Base-by-base conservation (phyloP, 257 asterid species). In the Pogostemon cablin region DNA sequence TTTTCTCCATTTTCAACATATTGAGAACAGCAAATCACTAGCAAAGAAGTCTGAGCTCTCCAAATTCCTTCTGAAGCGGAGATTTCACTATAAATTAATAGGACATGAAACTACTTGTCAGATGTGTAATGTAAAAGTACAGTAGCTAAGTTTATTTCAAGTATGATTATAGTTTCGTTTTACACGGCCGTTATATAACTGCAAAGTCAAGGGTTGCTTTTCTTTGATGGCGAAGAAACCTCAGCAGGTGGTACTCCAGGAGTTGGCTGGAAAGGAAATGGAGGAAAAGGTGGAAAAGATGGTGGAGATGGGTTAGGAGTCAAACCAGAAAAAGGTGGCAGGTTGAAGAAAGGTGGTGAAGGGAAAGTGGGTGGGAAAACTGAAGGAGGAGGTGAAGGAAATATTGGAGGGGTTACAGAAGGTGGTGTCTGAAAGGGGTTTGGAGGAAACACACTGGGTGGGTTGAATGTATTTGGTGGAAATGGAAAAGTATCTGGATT, bases 171-270 rank as follows among this genome's bases (percentile, higher is more conserved):
- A 42, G 43, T 17, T 7, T 34, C 53, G 55, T 50, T 62, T 62
- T 71, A 63, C 67, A 74, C 7, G 50, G 64, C 57, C 47, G 64
- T 55, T 53, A 73, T 58, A 12, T 55, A 37, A 77, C 46, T 44
- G 59, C 76, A 67, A 72, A 35, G 53, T 80, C 73, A 86, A 63
- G 91, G 90, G 12, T 75, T 60, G 41, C 38, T 85, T 67, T 76
- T 67, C 65, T 82, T 75, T 15, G 83, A 65, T 12, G 75, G 61
- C 5, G 81, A 68, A 64, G 86, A 63, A 49, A 48, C 72, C 62
- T 47, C 12, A 49, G 87, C 83, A 10, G 87, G 86, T 39, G 89
- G 91, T 69, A 61, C 86, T 69, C 91, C 90, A 9, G 90, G 89
- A 2, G 62, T 43, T 37, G 90, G 96, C 75, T 70, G 91, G 81